Evolutionary conservation across 306 rosid genomes (phyloP), one percentile per base, ranked within the genome.

Genomic region (Carpinus viminea): DNA sequence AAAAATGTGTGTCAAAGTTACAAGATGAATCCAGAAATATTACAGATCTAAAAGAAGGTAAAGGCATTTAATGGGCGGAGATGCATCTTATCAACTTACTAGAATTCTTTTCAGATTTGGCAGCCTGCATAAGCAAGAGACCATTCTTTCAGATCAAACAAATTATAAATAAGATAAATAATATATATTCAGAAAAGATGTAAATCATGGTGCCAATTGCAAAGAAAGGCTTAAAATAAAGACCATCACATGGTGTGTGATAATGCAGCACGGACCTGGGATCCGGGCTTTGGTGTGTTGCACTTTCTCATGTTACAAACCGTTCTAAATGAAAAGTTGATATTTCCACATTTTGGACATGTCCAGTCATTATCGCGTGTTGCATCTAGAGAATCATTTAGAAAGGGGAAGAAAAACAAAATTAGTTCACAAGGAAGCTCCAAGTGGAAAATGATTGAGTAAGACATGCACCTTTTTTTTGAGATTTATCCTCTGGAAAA

Each of bases 221-320:
- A 31, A 64, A 38, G 41, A 9, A 41, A 38, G 51, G 72, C 51
- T 66, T 38, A 43, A 41, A 38, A 68, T 16, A 41, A 66, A 20
- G n/a, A 38, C 21, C 21, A 66, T 36, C 26, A 38, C 7, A 41
- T 36, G 9, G 72, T 18, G n/a, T 0, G 28, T 0, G 28, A 21
- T 8, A 66, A 66, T 68, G 5, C 7, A 11, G 51, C 48, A 68
- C 83, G 74, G 69, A 95, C 99, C 99, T 91, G 99, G 72, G 94
- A 90, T 81, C 98, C 99, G 65, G 99, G 99, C 85, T 93, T 93
- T 51, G 98, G 96, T 12, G 99, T 96, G 85, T 96, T 96, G 89
- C 99, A 93, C 86, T 96, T 96, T 85, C 99, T 91, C 99, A 96
- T 96, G 92, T 96, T 96, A 85, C 99, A 96, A 48, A 96, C 94